phyloP scores from a whole-genome alignment of 2,329 filamentous ascomycete species.

The Aspergillus transmontanensis region DNA sequence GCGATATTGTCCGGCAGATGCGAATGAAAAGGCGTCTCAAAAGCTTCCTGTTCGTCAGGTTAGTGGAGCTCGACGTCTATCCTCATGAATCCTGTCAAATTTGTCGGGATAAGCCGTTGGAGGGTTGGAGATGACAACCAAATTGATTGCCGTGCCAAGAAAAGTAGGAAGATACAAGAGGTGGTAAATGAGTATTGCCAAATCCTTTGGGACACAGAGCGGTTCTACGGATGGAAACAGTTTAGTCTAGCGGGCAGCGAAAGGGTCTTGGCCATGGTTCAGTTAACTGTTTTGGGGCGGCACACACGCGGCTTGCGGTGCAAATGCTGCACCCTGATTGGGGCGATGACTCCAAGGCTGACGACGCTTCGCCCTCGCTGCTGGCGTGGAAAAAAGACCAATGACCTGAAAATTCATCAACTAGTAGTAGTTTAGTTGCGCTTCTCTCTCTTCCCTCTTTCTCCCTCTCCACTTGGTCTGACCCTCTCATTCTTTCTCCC shows the following conservation, averaged over 20 bases:
- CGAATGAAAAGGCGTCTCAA: background rate
- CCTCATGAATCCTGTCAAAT: background rate
- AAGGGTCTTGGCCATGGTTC: conserved; percentile 34
- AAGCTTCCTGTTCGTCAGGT: background rate
- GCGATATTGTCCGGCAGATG: conserved; percentile 1
- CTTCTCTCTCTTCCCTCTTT: conserved; percentile 14
- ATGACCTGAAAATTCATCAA: conserved; percentile 15
- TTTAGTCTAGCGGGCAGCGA: conserved; percentile 11
- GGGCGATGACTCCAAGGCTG: conserved; percentile 35
- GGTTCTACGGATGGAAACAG: conserved; percentile 2
- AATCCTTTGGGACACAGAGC: conserved; percentile 4
- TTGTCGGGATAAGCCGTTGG: conserved; percentile 8
- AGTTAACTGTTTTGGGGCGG: conserved; percentile 31
- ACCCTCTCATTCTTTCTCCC: conserved; percentile 12
- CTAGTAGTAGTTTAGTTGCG: conserved; percentile 1
- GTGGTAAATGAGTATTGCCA: background rate
- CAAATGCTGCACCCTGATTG: conserved; percentile 37
- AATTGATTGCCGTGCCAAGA: background rate
- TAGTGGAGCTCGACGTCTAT: background rate
- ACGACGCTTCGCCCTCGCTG: conserved; percentile 36
- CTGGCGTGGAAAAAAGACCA: conserved; percentile 23
- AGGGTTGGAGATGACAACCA: background rate
- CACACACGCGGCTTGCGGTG: conserved; percentile 40
- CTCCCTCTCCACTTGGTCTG: conserved; percentile 17
- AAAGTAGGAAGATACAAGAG: background rate